Percentiles rank a stretch among this genome's conserved stretches.
These are phyloP conservation scores for Chlorella sp. DNA, from an alignment of 139 green algal species.

Conservation along the genomic window DNA sequence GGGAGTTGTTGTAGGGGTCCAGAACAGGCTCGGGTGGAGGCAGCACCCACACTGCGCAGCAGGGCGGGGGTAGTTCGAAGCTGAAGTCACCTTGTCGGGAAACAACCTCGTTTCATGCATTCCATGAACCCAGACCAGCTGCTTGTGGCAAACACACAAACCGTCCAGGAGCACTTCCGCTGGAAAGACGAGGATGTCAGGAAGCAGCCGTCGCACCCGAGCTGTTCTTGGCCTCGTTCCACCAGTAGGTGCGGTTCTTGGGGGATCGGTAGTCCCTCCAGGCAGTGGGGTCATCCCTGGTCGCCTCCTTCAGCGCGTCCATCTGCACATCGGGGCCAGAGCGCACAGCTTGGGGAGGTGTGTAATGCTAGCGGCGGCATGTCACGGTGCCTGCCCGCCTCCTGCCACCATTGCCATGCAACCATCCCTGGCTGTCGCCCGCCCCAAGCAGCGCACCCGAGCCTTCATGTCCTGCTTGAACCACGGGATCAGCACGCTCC, in stretches of 20 bases:
- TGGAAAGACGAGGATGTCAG: too few relatives aligned
- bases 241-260: slow-evolving; percentile 47
- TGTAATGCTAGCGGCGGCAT: background rate
- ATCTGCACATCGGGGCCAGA: too few relatives aligned
- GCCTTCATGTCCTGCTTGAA: slow-evolving; percentile 73
- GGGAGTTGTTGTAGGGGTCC: slow-evolving; percentile 85
- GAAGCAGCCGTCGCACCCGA: slow-evolving; percentile 30
- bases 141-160: too few relatives aligned
- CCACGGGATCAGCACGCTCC: slow-evolving; percentile 84
- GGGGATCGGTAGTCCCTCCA: slow-evolving; percentile 21
- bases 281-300: slow-evolving; percentile 5
- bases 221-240: slow-evolving; percentile 28
- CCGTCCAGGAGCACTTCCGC: too few relatives aligned
- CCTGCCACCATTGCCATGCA: background rate
- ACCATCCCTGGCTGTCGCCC: background rate
- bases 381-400: background rate
- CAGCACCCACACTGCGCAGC: slow-evolving; percentile 26
- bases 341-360: background rate
- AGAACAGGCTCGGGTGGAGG: slow-evolving; percentile 50
- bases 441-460: background rate
- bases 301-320: background rate
- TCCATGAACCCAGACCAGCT: too few relatives aligned
- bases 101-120: too few relatives aligned
- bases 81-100: too few relatives aligned
- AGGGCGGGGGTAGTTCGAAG: background rate